Percentiles rank a stretch among this genome's conserved stretches.
These are phyloP conservation scores for Secale cereale DNA, from an alignment of 176 grass and related monocot species.

Conservation along the genomic window DNA sequence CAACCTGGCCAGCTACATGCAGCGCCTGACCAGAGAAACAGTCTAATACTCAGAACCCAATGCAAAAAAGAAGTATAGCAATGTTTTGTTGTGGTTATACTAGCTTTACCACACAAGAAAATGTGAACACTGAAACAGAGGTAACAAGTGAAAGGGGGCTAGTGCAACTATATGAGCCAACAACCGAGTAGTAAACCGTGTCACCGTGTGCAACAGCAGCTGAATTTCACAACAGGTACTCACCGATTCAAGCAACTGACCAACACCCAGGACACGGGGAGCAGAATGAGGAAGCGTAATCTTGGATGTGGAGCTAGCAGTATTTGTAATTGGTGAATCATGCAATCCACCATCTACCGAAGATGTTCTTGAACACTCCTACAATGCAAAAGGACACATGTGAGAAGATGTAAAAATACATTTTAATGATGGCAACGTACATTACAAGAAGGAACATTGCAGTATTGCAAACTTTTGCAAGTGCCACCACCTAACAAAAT, in stretches of 20 bases:
- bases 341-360: conserved; percentile 78
- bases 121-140: background rate
- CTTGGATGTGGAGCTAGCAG: conserved; percentile 61
- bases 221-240: conserved; percentile 26
- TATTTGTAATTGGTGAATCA: conserved; percentile 66
- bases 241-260: conserved; percentile 92
- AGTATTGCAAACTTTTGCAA: background rate
- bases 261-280: conserved; percentile 83
- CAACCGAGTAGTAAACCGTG: background rate
- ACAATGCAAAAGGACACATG: conserved; percentile 20
- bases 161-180: background rate
- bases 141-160: background rate
- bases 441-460: conserved; percentile 13
- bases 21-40: conserved; percentile 59
- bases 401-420: background rate
- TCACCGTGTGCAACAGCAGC: background rate
- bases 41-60: background rate
- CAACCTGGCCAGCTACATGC: conserved; percentile 95
- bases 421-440: conserved; percentile 3
- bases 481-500: background rate
- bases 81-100: background rate
- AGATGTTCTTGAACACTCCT: conserved; percentile 94
- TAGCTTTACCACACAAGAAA: background rate
- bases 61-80: background rate
- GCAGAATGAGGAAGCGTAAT: conserved; percentile 45